A percentile compares a stretch with the other conserved stretches of the same genome.
These are phyloP conservation scores for Nothophoma quercina DNA, from an alignment of 2,329 filamentous ascomycete species.

Conservation along the genomic window DNA sequence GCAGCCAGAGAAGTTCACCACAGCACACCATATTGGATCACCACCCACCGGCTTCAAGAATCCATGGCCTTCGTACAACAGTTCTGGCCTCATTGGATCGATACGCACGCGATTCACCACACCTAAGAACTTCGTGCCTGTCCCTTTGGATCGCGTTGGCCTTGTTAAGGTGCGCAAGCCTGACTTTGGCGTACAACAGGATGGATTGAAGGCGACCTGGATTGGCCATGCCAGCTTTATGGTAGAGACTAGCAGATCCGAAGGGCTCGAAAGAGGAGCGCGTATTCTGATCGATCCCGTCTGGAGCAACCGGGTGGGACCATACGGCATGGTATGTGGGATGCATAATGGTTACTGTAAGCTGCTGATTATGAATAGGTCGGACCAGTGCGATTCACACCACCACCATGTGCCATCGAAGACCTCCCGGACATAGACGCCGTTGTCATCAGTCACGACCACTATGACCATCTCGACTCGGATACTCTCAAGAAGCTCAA, in stretches of 20 bases:
- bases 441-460: slow-evolving; percentile 63
- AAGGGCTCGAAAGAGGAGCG: slow-evolving; percentile 47
- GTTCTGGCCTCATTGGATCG: slow-evolving; percentile 31
- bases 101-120: slow-evolving; percentile 49
- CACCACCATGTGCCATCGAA: slow-evolving; percentile 57
- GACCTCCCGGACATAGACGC: slow-evolving; percentile 62
- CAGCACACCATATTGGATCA: slow-evolving; percentile 53
- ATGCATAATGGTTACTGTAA: too few species aligned
- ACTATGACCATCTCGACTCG: slow-evolving; percentile 64
- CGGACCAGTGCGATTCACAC: slow-evolving; percentile 62
- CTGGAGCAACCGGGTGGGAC: slow-evolving; percentile 59
- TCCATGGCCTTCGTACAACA: slow-evolving; percentile 57
- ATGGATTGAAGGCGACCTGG: slow-evolving; percentile 58
- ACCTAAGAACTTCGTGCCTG: slow-evolving; percentile 56
- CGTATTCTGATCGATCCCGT: slow-evolving; percentile 63
- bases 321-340: too few species aligned
- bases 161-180: slow-evolving; percentile 54
- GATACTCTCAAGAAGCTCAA: slow-evolving; percentile 55
- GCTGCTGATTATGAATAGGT: too few species aligned
- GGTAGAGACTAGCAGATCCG: slow-evolving; percentile 50
- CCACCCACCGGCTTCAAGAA: slow-evolving; percentile 58
- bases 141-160: slow-evolving; percentile 51
- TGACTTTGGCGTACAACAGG: slow-evolving; percentile 46
- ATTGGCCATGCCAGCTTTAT: slow-evolving; percentile 61
- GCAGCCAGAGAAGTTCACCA: slow-evolving; percentile 32